Base-by-base conservation (phyloP, 2,329 filamentous ascomycete genomes). In the Bimuria novae-zelandiae region DNA sequence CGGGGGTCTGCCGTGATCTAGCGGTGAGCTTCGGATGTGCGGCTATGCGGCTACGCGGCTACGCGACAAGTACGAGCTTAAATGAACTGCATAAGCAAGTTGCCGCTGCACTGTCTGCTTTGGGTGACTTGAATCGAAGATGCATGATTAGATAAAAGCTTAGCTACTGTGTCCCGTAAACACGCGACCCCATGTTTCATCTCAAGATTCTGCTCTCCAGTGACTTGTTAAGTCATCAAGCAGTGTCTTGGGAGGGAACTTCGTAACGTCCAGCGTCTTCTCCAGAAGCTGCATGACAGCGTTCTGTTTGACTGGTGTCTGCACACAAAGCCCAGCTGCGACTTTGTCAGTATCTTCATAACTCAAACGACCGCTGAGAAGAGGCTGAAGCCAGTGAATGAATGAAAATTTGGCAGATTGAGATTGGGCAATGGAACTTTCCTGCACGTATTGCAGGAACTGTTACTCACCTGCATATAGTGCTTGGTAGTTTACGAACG, bases 271-370 rank as follows among this genome's bases (percentile, higher is more conserved):
- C 8, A 71, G 58, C 6, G 60, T 69, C 30, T 55, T 61, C 37
- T 69, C 68, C 3, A 71, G 49, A 10, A 71, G 55, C 7, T 61
- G 61, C 7, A 66, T 30, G 8, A 71, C 61, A 19, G 58, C 63
- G 4, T 52, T 45, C 44, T 68, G 67, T 51, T 68, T 70, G 17
- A 49, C 44, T 19, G 64, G 65, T 14, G 55, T 61, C 27, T 68
- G 68, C n/a, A 65, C 67, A 37, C 67, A 69, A 44, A 70, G 61
- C 5, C 67, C 68, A 40, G 68, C 68, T 69, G n/a, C n/a, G 8
- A 33, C 23, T 7, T 11, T 17, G 41, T 54, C 27, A 54, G 46
- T 50, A 27, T 25, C 32, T 25, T 30, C 8, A 14, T 17, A 29
- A 16, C 7, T 42, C 12, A 16, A 8, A 17, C 19, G 23, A 22